phyloP scores from a whole-genome alignment of 495 filamentous ascomycete genomes.

The Penicillium soppii region DNA sequence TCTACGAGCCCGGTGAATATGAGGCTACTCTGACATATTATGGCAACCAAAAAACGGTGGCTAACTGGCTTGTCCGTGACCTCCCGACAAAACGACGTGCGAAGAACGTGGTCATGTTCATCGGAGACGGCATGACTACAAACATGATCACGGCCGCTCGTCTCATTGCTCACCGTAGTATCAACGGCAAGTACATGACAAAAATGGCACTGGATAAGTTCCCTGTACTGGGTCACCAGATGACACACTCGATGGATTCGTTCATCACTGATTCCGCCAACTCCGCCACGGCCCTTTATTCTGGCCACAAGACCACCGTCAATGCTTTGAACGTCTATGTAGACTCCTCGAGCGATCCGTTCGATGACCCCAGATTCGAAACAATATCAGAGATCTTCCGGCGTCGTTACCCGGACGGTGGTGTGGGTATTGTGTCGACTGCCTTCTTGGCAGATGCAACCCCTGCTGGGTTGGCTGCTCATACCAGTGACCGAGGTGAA shows the following conservation, averaged over 20 bases:
- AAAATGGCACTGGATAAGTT: constrained; percentile 69
- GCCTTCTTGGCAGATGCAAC: constrained; percentile 73
- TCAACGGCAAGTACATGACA: constrained; percentile 73
- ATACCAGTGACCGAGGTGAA: constrained; percentile 59
- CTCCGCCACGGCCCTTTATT: constrained; percentile 70
- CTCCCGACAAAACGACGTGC: constrained; percentile 61
- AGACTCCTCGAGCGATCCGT: constrained; percentile 61
- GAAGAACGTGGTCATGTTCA: constrained; percentile 77
- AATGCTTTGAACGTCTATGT: constrained; percentile 73
- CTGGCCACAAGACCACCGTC: constrained; percentile 71
- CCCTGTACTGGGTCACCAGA: constrained; percentile 68
- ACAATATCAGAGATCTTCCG: constrained; percentile 70
- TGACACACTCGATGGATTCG: constrained; percentile 69
- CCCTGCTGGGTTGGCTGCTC: constrained; percentile 64
- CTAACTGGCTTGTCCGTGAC: constrained; percentile 70
- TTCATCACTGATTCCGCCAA: constrained; percentile 81
- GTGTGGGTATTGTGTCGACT: constrained; percentile 61
- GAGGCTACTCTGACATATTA: constrained; percentile 70
- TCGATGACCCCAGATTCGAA: constrained; percentile 77
- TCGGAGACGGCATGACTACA: constrained; percentile 78
- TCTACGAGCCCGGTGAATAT: constrained; percentile 70
- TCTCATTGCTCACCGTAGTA: constrained; percentile 67
- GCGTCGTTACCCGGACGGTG: constrained; percentile 54
- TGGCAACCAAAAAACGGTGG: constrained; percentile 58
- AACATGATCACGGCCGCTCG: constrained; percentile 76